A percentile compares a stretch with the other conserved stretches of the same genome.
Evolutionary conservation across 352 stramenopile genomes (phyloP).

Genomic region (Phytopythium sindhum): DNA sequence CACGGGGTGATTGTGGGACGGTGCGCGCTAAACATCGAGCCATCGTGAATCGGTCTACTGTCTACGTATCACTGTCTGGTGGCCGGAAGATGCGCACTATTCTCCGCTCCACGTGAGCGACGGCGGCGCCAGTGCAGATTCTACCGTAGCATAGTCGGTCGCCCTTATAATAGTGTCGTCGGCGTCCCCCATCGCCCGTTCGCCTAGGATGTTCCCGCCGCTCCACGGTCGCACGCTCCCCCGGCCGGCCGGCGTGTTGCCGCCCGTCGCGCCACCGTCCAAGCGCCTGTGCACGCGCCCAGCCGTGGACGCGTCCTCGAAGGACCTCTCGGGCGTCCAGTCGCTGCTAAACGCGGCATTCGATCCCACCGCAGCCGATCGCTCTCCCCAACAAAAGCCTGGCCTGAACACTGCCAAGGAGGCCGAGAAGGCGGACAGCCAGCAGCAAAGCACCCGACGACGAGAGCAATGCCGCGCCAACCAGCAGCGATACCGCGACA

Average conservation of each 20-base stretch:
- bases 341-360: not conserved
- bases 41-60: too few relatives aligned
- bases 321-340: not conserved
- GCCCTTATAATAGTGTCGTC: too few relatives aligned
- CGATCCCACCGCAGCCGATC: not conserved
- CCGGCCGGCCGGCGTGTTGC: not conserved
- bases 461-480: constrained; percentile 39
- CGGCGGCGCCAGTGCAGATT: too few relatives aligned
- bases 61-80: too few relatives aligned
- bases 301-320: not conserved
- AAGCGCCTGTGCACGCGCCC: not conserved
- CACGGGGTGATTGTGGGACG: not conserved
- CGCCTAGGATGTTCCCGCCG: not conserved
- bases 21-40: not conserved
- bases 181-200: too few relatives aligned
- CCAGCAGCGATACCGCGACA: constrained; percentile 41
- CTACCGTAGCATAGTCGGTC: too few relatives aligned
- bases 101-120: too few relatives aligned
- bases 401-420: not conserved
- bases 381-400: not conserved
- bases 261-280: too few relatives aligned
- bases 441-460: not conserved
- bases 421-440: not conserved
- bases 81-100: too few relatives aligned
- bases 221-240: not conserved